These are phyloP conservation scores for Globisporangium sylvaticum DNA, from an alignment of 352 stramenopile genomes.

Conservation along the genomic window DNA sequence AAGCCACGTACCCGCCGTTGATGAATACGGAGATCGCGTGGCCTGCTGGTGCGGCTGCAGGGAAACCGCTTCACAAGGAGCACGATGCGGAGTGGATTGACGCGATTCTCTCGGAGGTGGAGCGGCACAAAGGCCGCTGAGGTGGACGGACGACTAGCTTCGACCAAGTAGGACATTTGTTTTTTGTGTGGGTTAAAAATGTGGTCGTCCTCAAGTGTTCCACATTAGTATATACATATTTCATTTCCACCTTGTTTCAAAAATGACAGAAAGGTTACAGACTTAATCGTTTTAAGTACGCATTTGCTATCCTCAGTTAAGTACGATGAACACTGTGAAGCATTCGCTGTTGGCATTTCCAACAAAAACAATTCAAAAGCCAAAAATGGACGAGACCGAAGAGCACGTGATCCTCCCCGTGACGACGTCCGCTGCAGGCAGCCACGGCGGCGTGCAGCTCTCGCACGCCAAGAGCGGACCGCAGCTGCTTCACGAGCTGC, in stretches of 20 bases:
- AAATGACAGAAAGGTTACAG: too few relatives aligned
- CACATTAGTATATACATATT: too few relatives aligned
- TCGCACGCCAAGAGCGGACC: constrained; percentile 35
- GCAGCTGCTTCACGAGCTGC: constrained; percentile 62
- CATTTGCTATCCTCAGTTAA: too few relatives aligned
- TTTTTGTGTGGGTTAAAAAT: too few relatives aligned
- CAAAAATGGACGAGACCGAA: constrained; percentile 2
- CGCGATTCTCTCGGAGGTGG: not conserved
- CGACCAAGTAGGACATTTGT: too few relatives aligned
- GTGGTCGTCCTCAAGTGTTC: too few relatives aligned
- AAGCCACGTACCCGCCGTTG: constrained; percentile 21
- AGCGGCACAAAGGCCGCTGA: not conserved
- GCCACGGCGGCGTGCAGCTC: not conserved
- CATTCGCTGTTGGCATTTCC: not conserved
- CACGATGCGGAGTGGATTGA: not conserved
- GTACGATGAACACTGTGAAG: too few relatives aligned
- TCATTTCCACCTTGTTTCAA: too few relatives aligned
- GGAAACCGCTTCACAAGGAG: not conserved
- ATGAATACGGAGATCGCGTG: constrained; percentile 24
- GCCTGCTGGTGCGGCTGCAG: constrained; percentile 16
- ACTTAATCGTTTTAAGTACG: too few relatives aligned
- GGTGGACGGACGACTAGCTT: too few relatives aligned
- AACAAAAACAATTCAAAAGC: not conserved
- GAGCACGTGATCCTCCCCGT: constrained; percentile 2
- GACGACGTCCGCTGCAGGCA: not conserved